These are phyloP conservation scores for Salmacisia buchloeana DNA, from an alignment of 1,284 basidiomycete species.

Conservation along the genomic window DNA sequence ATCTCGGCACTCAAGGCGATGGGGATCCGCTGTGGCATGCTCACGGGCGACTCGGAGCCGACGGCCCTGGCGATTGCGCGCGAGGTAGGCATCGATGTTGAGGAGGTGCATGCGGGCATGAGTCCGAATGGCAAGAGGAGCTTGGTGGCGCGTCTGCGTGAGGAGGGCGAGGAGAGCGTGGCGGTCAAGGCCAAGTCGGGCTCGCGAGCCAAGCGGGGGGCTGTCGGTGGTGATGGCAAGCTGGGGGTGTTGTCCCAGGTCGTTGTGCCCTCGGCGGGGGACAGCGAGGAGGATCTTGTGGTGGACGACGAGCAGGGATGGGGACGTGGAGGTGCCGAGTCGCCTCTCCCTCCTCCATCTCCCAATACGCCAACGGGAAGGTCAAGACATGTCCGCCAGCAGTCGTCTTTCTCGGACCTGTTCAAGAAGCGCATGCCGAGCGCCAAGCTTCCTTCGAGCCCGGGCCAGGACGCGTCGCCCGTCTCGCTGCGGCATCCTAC, in stretches of 20 bases:
- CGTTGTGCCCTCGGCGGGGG: background rate
- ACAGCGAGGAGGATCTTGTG: background rate
- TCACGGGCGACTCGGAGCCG: conserved; percentile 43
- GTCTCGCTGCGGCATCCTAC: background rate
- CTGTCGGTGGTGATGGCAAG: background rate
- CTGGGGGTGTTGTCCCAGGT: background rate
- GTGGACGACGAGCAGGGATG: background rate
- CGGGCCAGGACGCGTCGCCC: background rate
- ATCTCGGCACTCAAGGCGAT: conserved; percentile 32
- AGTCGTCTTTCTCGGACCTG: background rate
- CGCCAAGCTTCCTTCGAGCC: background rate
- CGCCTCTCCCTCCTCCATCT: background rate
- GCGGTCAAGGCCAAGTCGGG: background rate
- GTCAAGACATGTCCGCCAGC: background rate
- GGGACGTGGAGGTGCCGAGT: no score
- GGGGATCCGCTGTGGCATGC: conserved; percentile 42
- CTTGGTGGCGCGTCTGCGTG: conserved; percentile 19
- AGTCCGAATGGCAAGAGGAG: conserved; percentile 44
- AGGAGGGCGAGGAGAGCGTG: background rate
- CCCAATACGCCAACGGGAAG: background rate
- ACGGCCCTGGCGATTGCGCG: conserved; percentile 41
- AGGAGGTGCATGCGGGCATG: conserved; percentile 43
- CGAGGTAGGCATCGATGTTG: conserved; percentile 31
- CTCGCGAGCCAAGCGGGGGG: background rate
- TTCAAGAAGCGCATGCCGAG: background rate